Evolutionary conservation across 1,284 basidiomycete genomes (phyloP), one percentile per base, ranked within the genome.

Genomic region (Marasmius fiardii): DNA sequence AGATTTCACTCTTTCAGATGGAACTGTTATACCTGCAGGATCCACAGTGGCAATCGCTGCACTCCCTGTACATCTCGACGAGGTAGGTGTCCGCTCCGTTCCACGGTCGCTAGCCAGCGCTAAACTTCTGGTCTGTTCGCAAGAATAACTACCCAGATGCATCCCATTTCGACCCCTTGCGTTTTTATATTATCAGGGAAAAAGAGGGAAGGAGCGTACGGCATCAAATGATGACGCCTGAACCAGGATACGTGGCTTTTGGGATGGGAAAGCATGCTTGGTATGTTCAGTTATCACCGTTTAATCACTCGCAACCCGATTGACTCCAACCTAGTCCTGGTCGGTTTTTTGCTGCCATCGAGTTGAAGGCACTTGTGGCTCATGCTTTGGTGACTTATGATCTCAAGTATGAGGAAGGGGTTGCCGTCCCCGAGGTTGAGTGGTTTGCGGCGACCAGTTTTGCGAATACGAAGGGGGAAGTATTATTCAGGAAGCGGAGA

Each of bases 1-100:
- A 24, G 54, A 55, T 41, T 55, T 48, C 37, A 41, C 54, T 23
- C 39, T 55, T 16, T 49, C 44, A 12, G 54, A 55, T 18, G 54
- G 54, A 16, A 55, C 54, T 6, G 34, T 48, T 12, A 48, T 55
- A 16, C 48, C 54, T 26, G 45, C 44, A 16, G 54, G 54, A 6
- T 51, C 47, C 14, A 43, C 37, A 18, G 45, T 55, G 34, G 47
- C 49, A 20, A 43, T 37, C 10, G 44, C 54, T 18, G 34, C 34
- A 8, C 33, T 41, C 5, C 35, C 54, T 8, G 41, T 48, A 10
- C 54, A 55, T 33, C 33, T 26, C 3, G 54, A 55, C 35, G 48
- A 55, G 53, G 50, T 39, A 28, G 34, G n/a, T n/a, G n/a, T n/a
- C n/a, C n/a, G n/a, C n/a, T n/a, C n/a, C n/a, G n/a, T n/a, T n/a